Evolutionary conservation across 2,329 filamentous ascomycete genomes (phyloP).

Genomic region (Colletotrichum noveboracense): DNA sequence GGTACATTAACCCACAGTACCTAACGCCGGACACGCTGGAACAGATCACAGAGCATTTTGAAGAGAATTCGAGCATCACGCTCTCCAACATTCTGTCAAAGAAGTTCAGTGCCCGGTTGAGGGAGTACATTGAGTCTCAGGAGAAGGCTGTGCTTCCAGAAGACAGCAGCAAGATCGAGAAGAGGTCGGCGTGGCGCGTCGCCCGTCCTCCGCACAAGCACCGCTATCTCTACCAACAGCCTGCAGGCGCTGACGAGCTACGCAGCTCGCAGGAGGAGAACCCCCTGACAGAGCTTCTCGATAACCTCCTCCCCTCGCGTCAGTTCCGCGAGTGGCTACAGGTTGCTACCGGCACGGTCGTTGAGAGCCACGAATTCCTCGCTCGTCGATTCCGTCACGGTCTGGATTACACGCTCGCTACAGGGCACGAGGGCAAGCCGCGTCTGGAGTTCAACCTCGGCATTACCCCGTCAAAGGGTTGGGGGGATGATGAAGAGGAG

Average conservation of each 20-base stretch:
- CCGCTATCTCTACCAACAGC: conserved; percentile 83
- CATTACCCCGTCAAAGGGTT: conserved; percentile 83
- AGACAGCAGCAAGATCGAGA: conserved; percentile 61
- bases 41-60: conserved; percentile 79
- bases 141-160: conserved; percentile 56
- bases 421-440: conserved; percentile 77
- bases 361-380: conserved; percentile 79
- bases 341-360: conserved; percentile 75
- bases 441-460: conserved; percentile 87
- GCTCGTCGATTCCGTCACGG: conserved; percentile 87
- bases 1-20: conserved; percentile 89
- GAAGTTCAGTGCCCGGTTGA: conserved; percentile 77
- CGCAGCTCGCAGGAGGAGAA: conserved; percentile 48
- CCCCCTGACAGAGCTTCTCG: conserved; percentile 78
- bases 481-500: conserved; percentile 74
- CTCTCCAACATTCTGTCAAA: conserved; percentile 79
- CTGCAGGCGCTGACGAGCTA: conserved; percentile 41
- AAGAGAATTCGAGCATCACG: conserved; percentile 82
- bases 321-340: conserved; percentile 92
- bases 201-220: conserved; percentile 94
- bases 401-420: conserved; percentile 91
- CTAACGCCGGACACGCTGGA: conserved; percentile 91
- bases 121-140: conserved; percentile 70
- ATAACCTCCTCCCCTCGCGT: conserved; percentile 81
- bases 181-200: conserved; percentile 70